Conservation (phyloP, 139 green algal species). For the Haematococcus lacustris region DNA sequence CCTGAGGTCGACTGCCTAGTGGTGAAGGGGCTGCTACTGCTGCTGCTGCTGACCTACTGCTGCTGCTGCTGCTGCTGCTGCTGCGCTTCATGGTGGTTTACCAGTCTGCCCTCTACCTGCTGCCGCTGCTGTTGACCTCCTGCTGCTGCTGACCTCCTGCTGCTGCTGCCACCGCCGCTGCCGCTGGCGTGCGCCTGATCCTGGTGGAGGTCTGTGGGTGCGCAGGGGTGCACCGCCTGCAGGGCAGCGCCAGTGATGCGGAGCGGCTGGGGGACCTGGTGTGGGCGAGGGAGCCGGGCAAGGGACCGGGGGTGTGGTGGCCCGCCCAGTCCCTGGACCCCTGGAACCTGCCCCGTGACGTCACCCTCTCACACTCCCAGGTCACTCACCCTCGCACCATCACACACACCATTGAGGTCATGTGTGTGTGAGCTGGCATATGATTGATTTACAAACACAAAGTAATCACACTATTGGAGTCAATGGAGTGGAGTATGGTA, state of each 20-base stretch:
- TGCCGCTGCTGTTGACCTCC: background rate
- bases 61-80: too few species aligned
- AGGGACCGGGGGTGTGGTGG: conserved; percentile 31
- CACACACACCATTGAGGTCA: background rate
- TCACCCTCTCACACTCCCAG: conserved; percentile 31
- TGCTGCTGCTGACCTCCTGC: background rate
- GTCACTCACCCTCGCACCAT: background rate
- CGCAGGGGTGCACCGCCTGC: conserved; percentile 12
- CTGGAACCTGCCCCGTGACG: conserved; percentile 22
- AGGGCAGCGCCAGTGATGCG: conserved; percentile 12
- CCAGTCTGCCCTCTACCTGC: background rate
- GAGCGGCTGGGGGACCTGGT: conserved; percentile 45
- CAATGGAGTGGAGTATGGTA: background rate
- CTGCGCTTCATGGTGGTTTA: too few species aligned
- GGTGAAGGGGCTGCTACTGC: background rate
- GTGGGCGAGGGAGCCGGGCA: conserved; percentile 29
- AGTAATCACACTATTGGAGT: background rate
- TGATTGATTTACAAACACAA: background rate
- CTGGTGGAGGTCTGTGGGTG: background rate
- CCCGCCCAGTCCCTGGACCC: conserved; percentile 59
- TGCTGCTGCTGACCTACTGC: background rate
- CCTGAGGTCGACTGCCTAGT: background rate
- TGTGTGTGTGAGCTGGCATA: background rate
- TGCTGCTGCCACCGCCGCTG: background rate
- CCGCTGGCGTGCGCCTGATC: too few species aligned